Base-by-base conservation (phyloP, 2,329 filamentous ascomycete species). In the Sporothrix variecibatus region DNA sequence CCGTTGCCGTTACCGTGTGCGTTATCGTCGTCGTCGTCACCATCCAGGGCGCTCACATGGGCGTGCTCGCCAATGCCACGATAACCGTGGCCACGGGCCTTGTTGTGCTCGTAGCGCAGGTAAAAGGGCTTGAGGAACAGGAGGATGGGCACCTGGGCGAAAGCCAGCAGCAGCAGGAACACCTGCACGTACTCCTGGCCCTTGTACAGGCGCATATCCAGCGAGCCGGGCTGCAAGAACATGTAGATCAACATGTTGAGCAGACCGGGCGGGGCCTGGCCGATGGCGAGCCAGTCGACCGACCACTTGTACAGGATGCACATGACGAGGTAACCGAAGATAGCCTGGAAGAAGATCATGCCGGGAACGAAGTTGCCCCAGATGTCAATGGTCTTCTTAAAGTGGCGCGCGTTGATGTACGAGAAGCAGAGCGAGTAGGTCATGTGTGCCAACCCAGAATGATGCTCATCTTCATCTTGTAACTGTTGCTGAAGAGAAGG, bases 391-490 rank as follows among this genome's bases (percentile, higher is more conserved):
- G 93, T 93, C 77, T 92, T 93, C 86, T 95, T 95, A 88, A 98
- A 99, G 84, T 98, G 94, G 74, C 92, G 91, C 69, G 94, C 95
- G 81, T 99, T 99, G 87, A 97, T 89, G 80, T 93, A 96, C 31
- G 96, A 92, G 81, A 97, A 92, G 86, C 93, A 95, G 64, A 99
- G 90, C 23, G 96, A 98, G 85, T 97, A 99, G 2, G 96, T 99
- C 96, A 99, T 99, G 85, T 98, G 95, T 75, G 90, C 90, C 97
- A 99, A 82, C 97, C 96, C 77, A 99, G 89, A 78, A 99, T 90
- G 81, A 99, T 98, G 86, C 94, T 97, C 85, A 99, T 93, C 88
- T 99, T 99, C 96, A 99, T 99, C 91, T 99, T 99, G 89, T 96
- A 97, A 84, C 93, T 97, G 92, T 99, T 99, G 82, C 90, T 93